phyloP scores from a whole-genome alignment of 2,329 filamentous ascomycete species.

The Aspergillus floridensis region DNA sequence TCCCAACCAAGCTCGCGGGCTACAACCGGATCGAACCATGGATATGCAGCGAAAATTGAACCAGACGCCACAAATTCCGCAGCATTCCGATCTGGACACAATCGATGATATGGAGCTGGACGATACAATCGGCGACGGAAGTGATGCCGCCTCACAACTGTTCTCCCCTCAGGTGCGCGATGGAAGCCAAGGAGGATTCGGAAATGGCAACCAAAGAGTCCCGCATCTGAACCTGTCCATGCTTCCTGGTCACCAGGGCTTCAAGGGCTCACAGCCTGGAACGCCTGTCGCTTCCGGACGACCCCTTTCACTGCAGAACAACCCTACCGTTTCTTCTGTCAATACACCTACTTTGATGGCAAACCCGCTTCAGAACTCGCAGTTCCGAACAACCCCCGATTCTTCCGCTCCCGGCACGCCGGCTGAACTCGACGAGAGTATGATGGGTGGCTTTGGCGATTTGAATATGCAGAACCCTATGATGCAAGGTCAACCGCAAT shows the following conservation, averaged over 20 bases:
- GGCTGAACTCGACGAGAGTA: slow-evolving; percentile 71
- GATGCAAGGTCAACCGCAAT: slow-evolving; percentile 43
- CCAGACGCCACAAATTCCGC: slow-evolving; percentile 31
- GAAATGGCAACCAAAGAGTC: slow-evolving; percentile 52
- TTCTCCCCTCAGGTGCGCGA: slow-evolving; percentile 65
- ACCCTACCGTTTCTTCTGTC: slow-evolving; percentile 93
- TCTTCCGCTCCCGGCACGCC: slow-evolving; percentile 69
- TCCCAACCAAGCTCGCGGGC: slow-evolving; percentile 34
- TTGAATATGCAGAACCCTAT: slow-evolving; percentile 55
- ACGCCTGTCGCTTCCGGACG: slow-evolving; percentile 73
- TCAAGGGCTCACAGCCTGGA: slow-evolving; percentile 80
- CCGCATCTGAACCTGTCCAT: slow-evolving; percentile 80
- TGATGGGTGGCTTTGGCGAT: slow-evolving; percentile 62
- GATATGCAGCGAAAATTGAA: slow-evolving; percentile 39
- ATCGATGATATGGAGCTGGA: slow-evolving; percentile 98
- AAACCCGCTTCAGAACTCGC: slow-evolving; percentile 62
- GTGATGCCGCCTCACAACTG: slow-evolving; percentile 38
- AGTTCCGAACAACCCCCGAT: slow-evolving; percentile 57
- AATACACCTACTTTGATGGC: slow-evolving; percentile 90
- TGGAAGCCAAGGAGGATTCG: slow-evolving; percentile 61
- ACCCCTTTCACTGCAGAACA: slow-evolving; percentile 76
- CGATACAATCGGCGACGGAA: slow-evolving; percentile 62
- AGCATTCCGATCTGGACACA: slow-evolving; percentile 68
- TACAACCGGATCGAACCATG: slow-evolving; percentile 35
- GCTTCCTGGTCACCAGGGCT: slow-evolving; percentile 70